Evolutionary conservation across 2,329 filamentous ascomycete genomes (phyloP).

Genomic region (Ascochyta fabae): DNA sequence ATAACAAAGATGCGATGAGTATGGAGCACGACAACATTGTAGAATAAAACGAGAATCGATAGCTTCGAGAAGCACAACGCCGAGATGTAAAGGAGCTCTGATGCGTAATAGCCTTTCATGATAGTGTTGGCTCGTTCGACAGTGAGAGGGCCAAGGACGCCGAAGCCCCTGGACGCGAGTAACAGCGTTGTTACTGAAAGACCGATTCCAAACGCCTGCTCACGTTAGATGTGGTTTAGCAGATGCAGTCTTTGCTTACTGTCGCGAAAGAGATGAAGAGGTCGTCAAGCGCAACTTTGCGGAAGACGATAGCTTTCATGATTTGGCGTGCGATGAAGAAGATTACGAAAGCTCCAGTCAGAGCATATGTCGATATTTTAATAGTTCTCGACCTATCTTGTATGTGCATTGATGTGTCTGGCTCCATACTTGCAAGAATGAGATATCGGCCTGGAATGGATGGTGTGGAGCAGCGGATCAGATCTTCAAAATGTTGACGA

Average conservation of each 20-base stretch:
- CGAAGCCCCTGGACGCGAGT: slow-evolving; percentile 36
- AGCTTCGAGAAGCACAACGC: slow-evolving; percentile 42
- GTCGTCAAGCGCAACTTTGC: slow-evolving; percentile 37
- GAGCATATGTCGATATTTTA: slow-evolving; percentile 35
- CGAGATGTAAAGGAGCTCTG: slow-evolving; percentile 42
- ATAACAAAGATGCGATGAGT: slow-evolving; percentile 29
- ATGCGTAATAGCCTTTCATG: slow-evolving; percentile 43
- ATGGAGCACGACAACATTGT: slow-evolving; percentile 31
- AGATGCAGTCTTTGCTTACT: slow-evolving; percentile 21
- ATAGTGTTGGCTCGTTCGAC: slow-evolving; percentile 27
- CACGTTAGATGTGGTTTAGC: slow-evolving; percentile 11
- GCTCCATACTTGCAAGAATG: neutral
- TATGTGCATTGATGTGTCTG: neutral
- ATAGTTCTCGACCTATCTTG: slow-evolving; percentile 30
- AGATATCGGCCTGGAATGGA: no score
- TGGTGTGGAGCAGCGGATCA: no score
- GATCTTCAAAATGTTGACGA: no score
- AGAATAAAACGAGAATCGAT: slow-evolving; percentile 37
- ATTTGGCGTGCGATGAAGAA: slow-evolving; percentile 35
- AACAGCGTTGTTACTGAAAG: slow-evolving; percentile 35
- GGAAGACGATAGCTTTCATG: slow-evolving; percentile 35
- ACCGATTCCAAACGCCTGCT: slow-evolving; percentile 34
- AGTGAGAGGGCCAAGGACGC: slow-evolving; percentile 22
- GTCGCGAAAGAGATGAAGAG: slow-evolving; percentile 39
- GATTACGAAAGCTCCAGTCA: slow-evolving; percentile 29